Evolutionary conservation across 768 basidiomycete species (phyloP).

Genomic region (Hypsizygus marmoreus): DNA sequence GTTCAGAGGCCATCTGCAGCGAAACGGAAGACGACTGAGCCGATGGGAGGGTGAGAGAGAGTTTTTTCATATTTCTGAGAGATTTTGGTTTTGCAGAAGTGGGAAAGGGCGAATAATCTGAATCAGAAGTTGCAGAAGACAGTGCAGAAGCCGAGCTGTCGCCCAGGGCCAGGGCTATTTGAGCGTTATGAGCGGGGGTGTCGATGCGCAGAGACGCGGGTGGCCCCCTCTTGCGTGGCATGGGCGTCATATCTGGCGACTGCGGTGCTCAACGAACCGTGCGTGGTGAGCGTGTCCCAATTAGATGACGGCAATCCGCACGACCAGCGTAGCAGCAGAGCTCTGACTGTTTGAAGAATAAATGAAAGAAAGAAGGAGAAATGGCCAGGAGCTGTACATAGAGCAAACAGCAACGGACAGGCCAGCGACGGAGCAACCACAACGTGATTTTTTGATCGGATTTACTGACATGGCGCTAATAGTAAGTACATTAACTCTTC

Average conservation of each 20-base stretch:
- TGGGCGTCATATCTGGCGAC: constrained; percentile 27
- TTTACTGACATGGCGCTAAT: too few relatives aligned
- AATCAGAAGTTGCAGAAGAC: constrained; percentile 55
- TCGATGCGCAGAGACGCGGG: constrained; percentile 61
- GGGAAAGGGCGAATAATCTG: constrained; percentile 47
- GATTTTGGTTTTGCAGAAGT: constrained; percentile 43
- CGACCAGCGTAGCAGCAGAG: constrained; percentile 23
- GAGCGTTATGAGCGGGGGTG: constrained; percentile 48
- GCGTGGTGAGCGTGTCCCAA: constrained; percentile 22
- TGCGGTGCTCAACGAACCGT: constrained; percentile 23
- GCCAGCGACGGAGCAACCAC: too few relatives aligned
- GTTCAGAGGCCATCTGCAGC: constrained; percentile 39
- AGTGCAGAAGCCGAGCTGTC: constrained; percentile 52
- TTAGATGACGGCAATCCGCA: constrained; percentile 8
- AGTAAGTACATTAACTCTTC: too few relatives aligned
- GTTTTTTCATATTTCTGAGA: constrained; percentile 72
- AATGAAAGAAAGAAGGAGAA: constrained; percentile 23
- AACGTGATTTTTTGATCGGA: too few relatives aligned
- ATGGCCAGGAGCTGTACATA: constrained; percentile 8
- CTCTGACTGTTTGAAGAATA: constrained; percentile 28
- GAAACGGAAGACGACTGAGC: constrained; percentile 60
- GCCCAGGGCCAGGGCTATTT: constrained; percentile 50
- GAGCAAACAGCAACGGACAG: not conserved
- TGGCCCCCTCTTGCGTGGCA: constrained; percentile 53
- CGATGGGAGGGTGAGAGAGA: constrained; percentile 69